These are phyloP conservation scores for Persicaria maculosa DNA, from an alignment of 148 eudicot genomes.

Conservation along the genomic window DNA sequence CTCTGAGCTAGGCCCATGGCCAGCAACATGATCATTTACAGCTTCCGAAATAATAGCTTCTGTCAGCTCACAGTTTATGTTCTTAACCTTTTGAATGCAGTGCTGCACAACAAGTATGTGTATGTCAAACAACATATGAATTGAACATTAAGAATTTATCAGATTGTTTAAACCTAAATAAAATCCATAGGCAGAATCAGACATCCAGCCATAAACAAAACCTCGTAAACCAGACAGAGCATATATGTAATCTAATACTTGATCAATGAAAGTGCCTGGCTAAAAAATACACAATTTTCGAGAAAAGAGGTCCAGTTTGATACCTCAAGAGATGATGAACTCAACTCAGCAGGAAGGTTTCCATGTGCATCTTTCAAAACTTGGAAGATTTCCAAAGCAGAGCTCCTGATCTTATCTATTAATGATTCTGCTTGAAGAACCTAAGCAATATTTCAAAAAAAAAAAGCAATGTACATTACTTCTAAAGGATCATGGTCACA, in stretches of 20 bases:
- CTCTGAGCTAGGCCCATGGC: conserved; percentile 57
- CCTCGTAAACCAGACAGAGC: background rate
- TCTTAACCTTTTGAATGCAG: conserved; percentile 50
- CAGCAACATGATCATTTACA: conserved; percentile 54
- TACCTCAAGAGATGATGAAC: conserved; percentile 73
- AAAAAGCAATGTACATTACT: conserved; percentile 6
- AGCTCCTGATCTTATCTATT: conserved; percentile 39
- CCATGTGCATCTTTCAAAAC: conserved; percentile 51
- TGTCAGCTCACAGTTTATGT: conserved; percentile 34
- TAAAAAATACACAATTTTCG: background rate
- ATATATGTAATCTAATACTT: background rate
- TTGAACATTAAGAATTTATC: background rate
- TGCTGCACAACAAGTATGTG: conserved; percentile 28
- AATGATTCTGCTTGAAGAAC: conserved; percentile 69
- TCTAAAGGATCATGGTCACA: background rate
- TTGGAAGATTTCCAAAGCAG: conserved; percentile 49
- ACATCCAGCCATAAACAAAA: background rate
- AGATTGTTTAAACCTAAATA: background rate
- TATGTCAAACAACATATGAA: background rate
- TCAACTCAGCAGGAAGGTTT: conserved; percentile 44
- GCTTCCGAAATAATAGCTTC: conserved; percentile 47
- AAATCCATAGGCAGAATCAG: background rate
- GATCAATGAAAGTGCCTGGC: background rate
- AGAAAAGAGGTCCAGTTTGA: background rate
- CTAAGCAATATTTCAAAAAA: conserved; percentile 34